phyloP scores from a whole-genome alignment of 495 filamentous ascomycete species.

The Aspergillus heteromorphus region DNA sequence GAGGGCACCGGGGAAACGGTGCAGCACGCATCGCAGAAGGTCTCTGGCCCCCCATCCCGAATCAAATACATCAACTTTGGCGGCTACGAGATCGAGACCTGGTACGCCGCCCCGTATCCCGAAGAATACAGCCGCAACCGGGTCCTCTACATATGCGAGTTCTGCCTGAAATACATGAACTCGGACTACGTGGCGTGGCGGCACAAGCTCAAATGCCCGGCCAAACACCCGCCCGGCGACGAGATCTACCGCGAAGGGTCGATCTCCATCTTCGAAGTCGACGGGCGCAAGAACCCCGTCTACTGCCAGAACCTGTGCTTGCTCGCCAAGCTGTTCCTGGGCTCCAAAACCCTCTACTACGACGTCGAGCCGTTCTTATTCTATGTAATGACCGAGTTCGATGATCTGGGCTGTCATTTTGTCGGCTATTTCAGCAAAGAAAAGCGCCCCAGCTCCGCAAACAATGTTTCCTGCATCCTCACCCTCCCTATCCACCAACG shows the following conservation, averaged over 20 bases:
- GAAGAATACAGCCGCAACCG: conserved; percentile 96
- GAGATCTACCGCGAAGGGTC: conserved; percentile 96
- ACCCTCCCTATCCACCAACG: conserved; percentile 94
- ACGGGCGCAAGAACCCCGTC: conserved; percentile 91
- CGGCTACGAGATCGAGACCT: conserved; percentile 94
- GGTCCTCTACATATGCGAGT: conserved; percentile 96
- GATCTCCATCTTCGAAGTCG: conserved; percentile 93
- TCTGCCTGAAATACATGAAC: conserved; percentile 99
- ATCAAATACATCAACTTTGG: conserved; percentile 99
- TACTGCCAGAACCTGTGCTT: conserved; percentile 98
- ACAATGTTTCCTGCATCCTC: conserved; percentile 96
- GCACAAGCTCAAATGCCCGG: conserved; percentile 95
- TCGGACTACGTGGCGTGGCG: conserved; percentile 96
- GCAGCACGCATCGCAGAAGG: conserved; percentile 54
- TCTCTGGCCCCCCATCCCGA: conserved; percentile 82
- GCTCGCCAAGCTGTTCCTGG: conserved; percentile 90
- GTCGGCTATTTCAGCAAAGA: conserved; percentile 99
- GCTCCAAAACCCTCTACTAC: conserved; percentile 97
- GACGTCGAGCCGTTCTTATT: conserved; percentile 98
- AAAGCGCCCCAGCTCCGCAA: conserved; percentile 88
- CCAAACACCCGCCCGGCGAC: conserved; percentile 92
- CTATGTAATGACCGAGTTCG: conserved; percentile 96
- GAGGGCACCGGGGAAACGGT: conserved; percentile 44
- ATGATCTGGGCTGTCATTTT: conserved; percentile 91
- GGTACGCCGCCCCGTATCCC: conserved; percentile 98